A percentile compares a stretch with the other conserved stretches of the same genome.
These are phyloP conservation scores for Elongisporangium anandrum DNA, from an alignment of 352 stramenopile species.

Conservation along the genomic window DNA sequence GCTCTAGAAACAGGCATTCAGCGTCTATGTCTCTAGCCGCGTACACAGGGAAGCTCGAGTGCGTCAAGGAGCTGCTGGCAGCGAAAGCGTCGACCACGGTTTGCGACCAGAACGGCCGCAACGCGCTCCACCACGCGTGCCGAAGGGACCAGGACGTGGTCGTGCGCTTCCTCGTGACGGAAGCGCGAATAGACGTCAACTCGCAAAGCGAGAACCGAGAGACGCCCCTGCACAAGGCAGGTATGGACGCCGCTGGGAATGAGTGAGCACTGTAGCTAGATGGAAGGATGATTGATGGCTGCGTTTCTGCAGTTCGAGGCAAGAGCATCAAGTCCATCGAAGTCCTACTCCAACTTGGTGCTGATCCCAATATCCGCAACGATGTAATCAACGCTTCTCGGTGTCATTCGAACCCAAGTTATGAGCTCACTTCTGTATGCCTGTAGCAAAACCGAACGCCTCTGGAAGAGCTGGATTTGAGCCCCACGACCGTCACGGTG, in stretches of 20 bases:
- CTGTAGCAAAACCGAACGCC: constrained; percentile 61
- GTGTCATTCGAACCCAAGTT: background rate
- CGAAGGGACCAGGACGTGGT: constrained; percentile 67
- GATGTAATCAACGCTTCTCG: constrained; percentile 23
- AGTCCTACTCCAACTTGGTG: constrained; percentile 54
- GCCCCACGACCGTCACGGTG: constrained; percentile 25
- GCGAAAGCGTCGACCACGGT: constrained; percentile 32
- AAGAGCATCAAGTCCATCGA: constrained; percentile 56
- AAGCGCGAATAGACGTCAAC: constrained; percentile 55
- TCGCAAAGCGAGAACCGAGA: constrained; percentile 57
- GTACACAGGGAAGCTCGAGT: constrained; percentile 52
- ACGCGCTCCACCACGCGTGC: constrained; percentile 72
- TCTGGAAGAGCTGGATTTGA: constrained; percentile 50
- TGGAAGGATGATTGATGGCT: background rate
- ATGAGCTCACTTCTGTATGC: background rate
- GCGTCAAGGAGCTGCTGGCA: constrained; percentile 49
- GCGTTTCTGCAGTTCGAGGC: constrained; percentile 25
- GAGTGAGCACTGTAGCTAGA: background rate
- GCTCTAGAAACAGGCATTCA: background rate
- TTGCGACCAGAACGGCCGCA: constrained; percentile 53
- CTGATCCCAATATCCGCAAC: constrained; percentile 53
- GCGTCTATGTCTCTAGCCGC: constrained; percentile 21
- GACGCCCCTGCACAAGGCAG: constrained; percentile 78
- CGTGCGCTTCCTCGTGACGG: constrained; percentile 45
- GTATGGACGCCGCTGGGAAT: constrained; percentile 14